phyloP scores from a whole-genome alignment of 2,329 filamentous ascomycete species.

The Ophiostoma sp. region DNA sequence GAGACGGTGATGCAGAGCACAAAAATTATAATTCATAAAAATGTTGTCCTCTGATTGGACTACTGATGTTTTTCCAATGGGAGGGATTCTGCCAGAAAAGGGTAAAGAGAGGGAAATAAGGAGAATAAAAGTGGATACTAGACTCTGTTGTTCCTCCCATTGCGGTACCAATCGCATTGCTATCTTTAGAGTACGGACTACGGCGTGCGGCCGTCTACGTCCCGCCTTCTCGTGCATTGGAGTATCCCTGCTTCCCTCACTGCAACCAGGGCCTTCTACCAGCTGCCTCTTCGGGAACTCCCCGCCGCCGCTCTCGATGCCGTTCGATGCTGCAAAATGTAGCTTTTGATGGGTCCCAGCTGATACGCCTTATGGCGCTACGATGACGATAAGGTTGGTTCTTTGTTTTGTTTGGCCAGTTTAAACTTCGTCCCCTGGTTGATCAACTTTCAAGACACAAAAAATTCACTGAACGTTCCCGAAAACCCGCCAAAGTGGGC shows the following conservation, averaged over 20 bases:
- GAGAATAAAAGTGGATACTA: neutral
- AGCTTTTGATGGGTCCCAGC: neutral
- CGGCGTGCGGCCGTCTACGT: neutral
- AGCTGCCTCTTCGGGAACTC: slow-evolving; percentile 4
- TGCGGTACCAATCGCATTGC: neutral
- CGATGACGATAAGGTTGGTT: neutral
- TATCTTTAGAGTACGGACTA: neutral
- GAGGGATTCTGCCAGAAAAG: slow-evolving; percentile 3
- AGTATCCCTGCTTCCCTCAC: neutral
- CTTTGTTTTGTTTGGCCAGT: neutral
- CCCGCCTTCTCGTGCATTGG: neutral
- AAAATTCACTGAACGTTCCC: neutral
- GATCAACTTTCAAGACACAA: neutral
- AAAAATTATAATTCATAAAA: neutral
- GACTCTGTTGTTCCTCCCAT: neutral
- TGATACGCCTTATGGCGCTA: slow-evolving; percentile 7
- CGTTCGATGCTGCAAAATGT: neutral
- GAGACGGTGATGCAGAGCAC: neutral
- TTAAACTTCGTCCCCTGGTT: neutral
- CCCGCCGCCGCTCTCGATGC: neutral
- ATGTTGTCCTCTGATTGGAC: neutral
- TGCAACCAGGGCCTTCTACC: neutral
- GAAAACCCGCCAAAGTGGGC: neutral
- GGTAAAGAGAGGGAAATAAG: neutral
- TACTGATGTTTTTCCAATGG: neutral